These are phyloP conservation scores for Taiwanofungus camphoratus DNA, from an alignment of 1,284 basidiomycete genomes.

Conservation along the genomic window DNA sequence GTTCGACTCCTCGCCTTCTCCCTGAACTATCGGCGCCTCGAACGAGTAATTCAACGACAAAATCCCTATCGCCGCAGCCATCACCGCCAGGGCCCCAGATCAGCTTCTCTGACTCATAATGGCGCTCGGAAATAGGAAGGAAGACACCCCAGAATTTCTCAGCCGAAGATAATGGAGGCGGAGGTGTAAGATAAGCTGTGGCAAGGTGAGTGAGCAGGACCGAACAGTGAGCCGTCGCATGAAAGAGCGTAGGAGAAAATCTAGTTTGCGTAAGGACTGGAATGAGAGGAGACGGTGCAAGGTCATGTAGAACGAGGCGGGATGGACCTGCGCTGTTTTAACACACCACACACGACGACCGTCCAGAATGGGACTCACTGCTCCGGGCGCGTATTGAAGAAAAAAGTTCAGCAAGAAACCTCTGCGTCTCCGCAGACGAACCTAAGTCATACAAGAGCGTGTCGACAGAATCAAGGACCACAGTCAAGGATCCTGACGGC, in stretches of 20 bases:
- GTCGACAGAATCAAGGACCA: constrained; percentile 66
- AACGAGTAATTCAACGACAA: constrained; percentile 60
- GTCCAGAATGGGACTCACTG: constrained; percentile 30
- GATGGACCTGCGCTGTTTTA: constrained; percentile 41
- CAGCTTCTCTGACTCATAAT: constrained; percentile 51
- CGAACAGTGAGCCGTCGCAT: constrained; percentile 63
- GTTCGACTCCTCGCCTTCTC: constrained; percentile 49
- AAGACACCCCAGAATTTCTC: constrained; percentile 75
- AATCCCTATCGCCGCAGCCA: constrained; percentile 42
- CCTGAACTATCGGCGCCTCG: constrained; percentile 37
- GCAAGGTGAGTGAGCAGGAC: constrained; percentile 59
- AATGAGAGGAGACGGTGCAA: constrained; percentile 45
- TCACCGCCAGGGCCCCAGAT: constrained; percentile 52
- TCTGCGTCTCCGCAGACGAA: constrained; percentile 48
- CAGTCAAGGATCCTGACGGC: constrained; percentile 39
- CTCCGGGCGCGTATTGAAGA: constrained; percentile 37
- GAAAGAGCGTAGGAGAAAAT: constrained; percentile 62
- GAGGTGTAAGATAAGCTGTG: constrained; percentile 59
- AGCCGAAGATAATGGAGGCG: constrained; percentile 55
- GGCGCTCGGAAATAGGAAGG: constrained; percentile 56
- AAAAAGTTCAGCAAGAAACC: constrained; percentile 43
- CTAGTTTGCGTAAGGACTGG: constrained; percentile 53
- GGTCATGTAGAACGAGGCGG: constrained; percentile 60
- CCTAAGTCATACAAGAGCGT: constrained; percentile 52
- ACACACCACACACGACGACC: background rate